Percentiles rank a stretch among this genome's conserved stretches.
These are phyloP conservation scores for Umbelopsis vinacea DNA, from an alignment of 192 early-diverging fungal species.

Conservation along the genomic window DNA sequence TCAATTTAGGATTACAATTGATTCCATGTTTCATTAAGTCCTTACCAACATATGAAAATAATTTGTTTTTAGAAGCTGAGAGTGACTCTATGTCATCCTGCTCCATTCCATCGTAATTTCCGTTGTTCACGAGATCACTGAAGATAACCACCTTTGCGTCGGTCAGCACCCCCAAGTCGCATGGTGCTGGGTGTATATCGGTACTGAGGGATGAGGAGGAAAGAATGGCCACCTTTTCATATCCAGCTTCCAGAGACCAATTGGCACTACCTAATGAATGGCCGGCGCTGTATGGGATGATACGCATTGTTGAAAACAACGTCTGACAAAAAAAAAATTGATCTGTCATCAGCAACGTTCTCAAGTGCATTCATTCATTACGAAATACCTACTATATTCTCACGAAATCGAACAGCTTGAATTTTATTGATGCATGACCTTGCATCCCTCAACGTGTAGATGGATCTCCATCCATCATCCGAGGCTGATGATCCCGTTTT, in stretches of 20 bases:
- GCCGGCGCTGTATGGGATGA: slow-evolving; percentile 73
- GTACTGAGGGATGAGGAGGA: slow-evolving; percentile 50
- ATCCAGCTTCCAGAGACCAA: slow-evolving; percentile 71
- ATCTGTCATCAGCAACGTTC: background rate
- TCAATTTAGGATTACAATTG: background rate
- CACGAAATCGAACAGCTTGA: slow-evolving; percentile 58
- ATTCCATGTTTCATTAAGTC: too few relatives aligned
- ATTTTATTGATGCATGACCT: slow-evolving; percentile 63
- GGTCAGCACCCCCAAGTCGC: slow-evolving; percentile 48
- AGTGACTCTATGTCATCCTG: background rate
- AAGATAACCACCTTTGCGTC: slow-evolving; percentile 47
- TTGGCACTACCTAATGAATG: slow-evolving; percentile 75
- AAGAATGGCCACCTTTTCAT: slow-evolving; percentile 54
- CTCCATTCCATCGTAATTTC: slow-evolving; percentile 18
- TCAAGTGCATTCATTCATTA: background rate
- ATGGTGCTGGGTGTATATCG: slow-evolving; percentile 53
- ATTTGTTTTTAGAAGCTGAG: slow-evolving; percentile 31
- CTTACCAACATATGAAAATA: slow-evolving; percentile 44
- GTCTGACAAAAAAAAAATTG: background rate
- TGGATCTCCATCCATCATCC: slow-evolving; percentile 38
- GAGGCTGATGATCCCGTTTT: background rate
- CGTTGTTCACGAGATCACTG: slow-evolving; percentile 44
- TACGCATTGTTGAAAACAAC: slow-evolving; percentile 26
- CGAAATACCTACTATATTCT: slow-evolving; percentile 50
- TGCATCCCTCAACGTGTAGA: slow-evolving; percentile 63